phyloP scores from a whole-genome alignment of 2,329 filamentous ascomycete genomes.

The Calonectria naviculata region DNA sequence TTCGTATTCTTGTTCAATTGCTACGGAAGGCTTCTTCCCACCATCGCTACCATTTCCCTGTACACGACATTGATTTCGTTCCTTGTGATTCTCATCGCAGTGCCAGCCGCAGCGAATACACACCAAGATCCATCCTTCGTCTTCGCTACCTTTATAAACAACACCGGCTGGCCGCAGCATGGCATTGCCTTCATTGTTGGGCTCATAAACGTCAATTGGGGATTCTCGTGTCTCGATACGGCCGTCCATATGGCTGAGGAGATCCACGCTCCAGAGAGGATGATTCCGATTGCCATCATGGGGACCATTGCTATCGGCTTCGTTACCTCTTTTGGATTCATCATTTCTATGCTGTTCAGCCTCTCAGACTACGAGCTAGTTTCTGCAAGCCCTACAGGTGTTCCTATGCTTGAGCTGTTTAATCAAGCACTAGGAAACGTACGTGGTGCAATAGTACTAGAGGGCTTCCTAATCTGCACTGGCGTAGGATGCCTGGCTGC shows the following conservation, averaged over 20 bases:
- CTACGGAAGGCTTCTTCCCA: not conserved
- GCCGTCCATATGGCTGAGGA: not conserved
- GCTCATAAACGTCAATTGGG: not conserved
- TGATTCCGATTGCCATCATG: not conserved
- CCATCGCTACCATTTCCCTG: not conserved
- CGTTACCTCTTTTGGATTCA: not conserved
- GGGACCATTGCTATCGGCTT: not conserved
- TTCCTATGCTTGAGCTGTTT: constrained; percentile 16
- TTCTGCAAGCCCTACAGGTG: not conserved
- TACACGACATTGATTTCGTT: not conserved
- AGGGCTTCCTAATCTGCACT: constrained; percentile 1
- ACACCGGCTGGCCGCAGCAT: not conserved
- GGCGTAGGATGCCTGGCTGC: constrained; percentile 11
- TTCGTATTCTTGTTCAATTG: not conserved
- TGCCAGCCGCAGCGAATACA: not conserved
- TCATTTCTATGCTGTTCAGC: not conserved
- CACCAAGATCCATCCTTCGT: not conserved
- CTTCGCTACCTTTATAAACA: not conserved
- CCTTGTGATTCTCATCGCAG: not conserved
- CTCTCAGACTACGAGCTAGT: constrained; percentile 13
- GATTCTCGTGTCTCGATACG: not conserved
- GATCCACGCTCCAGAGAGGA: not conserved
- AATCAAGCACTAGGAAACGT: not conserved
- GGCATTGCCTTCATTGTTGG: not conserved
- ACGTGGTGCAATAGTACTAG: constrained; percentile 10